Percentiles rank a stretch among this genome's conserved stretches.
These are phyloP conservation scores for Arctium minus DNA, from an alignment of 129 eudicot genomes.

Conservation along the genomic window DNA sequence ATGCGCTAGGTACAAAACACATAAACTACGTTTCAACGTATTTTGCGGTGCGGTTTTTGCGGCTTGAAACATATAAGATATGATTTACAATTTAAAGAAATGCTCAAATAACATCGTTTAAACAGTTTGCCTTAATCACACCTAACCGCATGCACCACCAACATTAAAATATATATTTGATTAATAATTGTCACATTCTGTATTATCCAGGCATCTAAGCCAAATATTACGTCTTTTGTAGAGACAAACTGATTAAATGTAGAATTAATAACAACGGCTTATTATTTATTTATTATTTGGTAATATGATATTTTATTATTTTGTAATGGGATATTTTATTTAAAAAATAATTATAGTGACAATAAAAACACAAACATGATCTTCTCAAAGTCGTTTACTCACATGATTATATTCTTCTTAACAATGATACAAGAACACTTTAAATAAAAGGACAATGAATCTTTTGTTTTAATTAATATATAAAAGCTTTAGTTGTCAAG, in stretches of 20 bases:
- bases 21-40: not conserved
- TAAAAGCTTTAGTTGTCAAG: not conserved
- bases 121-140: not conserved
- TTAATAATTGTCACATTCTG: too few species aligned
- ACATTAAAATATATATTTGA: too few species aligned
- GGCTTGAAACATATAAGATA: not conserved
- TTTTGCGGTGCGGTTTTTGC: not conserved
- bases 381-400: slow-evolving; percentile 6
- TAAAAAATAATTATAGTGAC: not conserved
- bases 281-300: too few species aligned
- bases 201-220: too few species aligned
- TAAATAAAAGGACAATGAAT: not conserved
- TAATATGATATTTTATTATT: too few species aligned
- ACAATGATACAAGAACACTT: slow-evolving; percentile 12
- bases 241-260: not conserved
- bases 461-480: not conserved
- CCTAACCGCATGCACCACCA: too few species aligned
- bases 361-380: slow-evolving; percentile 10
- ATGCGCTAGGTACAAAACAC: not conserved
- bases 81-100: not conserved
- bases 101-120: not conserved
- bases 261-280: too few species aligned
- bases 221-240: too few species aligned
- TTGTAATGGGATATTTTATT: not conserved
- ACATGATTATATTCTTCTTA: slow-evolving; percentile 16